phyloP scores from a whole-genome alignment of 179 eudicot species.

The Patellifolia procumbens region DNA sequence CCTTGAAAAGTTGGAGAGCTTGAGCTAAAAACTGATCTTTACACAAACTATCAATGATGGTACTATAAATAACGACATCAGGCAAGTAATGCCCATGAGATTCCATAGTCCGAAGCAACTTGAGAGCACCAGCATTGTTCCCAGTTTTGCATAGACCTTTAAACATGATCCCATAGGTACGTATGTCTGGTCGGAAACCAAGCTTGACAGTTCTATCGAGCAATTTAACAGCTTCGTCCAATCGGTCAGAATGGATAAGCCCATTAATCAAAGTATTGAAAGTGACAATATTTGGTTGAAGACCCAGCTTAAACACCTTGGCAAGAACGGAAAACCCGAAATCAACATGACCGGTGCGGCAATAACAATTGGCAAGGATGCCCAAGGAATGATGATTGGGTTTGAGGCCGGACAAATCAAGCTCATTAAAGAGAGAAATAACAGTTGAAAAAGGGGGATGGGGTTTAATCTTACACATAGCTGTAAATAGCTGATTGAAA shows the following conservation, averaged over 20 bases:
- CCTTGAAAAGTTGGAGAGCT: neutral
- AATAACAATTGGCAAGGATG: neutral
- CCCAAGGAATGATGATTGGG: neutral
- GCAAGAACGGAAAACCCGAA: neutral
- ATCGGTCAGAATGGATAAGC: neutral
- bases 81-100: slow-evolving; percentile 5
- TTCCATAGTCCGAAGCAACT: slow-evolving; percentile 1
- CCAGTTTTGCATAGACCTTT: slow-evolving; percentile 16
- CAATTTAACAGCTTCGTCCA: neutral
- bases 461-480: slow-evolving; percentile 6
- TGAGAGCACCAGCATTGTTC: slow-evolving; percentile 9
- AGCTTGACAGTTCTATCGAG: neutral
- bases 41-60: slow-evolving; percentile 16
- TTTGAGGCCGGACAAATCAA: neutral
- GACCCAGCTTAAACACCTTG: neutral
- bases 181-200: neutral
- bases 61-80: slow-evolving; percentile 5
- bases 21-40: neutral
- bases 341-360: neutral
- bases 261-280: slow-evolving; percentile 13
- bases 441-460: neutral
- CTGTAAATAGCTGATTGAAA: slow-evolving; percentile 1
- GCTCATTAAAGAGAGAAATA: neutral
- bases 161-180: neutral
- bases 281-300: neutral